Evolutionary conservation across 2,329 filamentous ascomycete species (phyloP).

Genomic region (Alternaria solani): DNA sequence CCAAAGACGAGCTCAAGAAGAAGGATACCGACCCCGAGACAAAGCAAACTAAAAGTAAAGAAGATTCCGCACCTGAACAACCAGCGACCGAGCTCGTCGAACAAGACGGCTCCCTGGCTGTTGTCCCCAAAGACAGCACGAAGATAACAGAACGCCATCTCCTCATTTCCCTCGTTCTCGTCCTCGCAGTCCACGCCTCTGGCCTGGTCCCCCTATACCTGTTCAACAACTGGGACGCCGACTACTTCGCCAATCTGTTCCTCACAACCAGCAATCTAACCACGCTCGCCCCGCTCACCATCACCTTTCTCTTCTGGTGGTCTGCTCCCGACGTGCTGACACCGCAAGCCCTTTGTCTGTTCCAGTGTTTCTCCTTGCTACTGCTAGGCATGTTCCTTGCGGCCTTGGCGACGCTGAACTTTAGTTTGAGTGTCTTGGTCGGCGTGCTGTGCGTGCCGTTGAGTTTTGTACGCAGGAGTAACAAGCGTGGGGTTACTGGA

Average conservation of each 20-base stretch:
- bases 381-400: conserved; percentile 91
- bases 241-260: conserved; percentile 42
- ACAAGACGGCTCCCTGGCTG: conserved; percentile 44
- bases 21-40: background rate
- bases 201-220: conserved; percentile 82
- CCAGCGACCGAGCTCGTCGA: conserved; percentile 41
- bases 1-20: background rate
- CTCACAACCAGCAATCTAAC: conserved; percentile 45
- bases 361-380: conserved; percentile 92
- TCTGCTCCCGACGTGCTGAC: conserved; percentile 60
- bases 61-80: conserved; percentile 18
- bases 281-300: conserved; percentile 43
- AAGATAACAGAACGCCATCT: conserved; percentile 68
- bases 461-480: conserved; percentile 68
- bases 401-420: conserved; percentile 93
- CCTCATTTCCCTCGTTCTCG: conserved; percentile 75
- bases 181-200: conserved; percentile 76
- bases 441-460: conserved; percentile 81
- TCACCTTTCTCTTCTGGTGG: conserved; percentile 38
- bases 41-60: conserved; percentile 44
- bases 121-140: conserved; percentile 52
- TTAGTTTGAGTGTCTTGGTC: conserved; percentile 85
- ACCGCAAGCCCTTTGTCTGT: conserved; percentile 75
- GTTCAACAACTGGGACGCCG: conserved; percentile 77
- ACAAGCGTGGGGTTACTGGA: conserved; percentile 16